Evolutionary conservation across 2,329 filamentous ascomycete genomes (phyloP).

Genomic region (Pseudohalonectria lignicola): DNA sequence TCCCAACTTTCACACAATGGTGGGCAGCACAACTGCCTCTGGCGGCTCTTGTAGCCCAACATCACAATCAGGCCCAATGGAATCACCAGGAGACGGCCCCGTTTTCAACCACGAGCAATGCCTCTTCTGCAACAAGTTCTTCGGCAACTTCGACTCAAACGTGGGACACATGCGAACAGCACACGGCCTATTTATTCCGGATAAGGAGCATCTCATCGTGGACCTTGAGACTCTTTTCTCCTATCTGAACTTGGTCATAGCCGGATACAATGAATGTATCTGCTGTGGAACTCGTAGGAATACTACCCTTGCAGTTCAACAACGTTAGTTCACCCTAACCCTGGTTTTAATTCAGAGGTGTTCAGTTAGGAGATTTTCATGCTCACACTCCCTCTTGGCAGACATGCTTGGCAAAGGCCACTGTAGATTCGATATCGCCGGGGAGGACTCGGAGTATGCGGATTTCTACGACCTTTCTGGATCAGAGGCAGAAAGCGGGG

Average conservation of each 20-base stretch:
- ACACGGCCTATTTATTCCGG: slow-evolving; percentile 34
- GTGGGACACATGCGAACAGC: slow-evolving; percentile 34
- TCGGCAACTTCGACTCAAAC: slow-evolving; percentile 21
- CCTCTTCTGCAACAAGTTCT: slow-evolving; percentile 28
- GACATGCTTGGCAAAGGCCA: slow-evolving; percentile 37
- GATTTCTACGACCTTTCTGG: slow-evolving; percentile 27
- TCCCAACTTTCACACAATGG: not conserved
- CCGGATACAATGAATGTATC: slow-evolving; percentile 36
- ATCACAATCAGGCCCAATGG: not conserved
- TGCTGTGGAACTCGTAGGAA: slow-evolving; percentile 31
- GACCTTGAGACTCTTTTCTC: slow-evolving; percentile 33
- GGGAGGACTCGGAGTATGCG: slow-evolving; percentile 22
- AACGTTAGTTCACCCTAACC: slow-evolving; percentile 19
- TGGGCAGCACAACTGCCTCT: not conserved
- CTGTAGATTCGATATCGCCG: slow-evolving; percentile 27
- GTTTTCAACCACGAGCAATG: slow-evolving; percentile 21
- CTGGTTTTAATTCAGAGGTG: not conserved
- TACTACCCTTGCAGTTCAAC: slow-evolving; percentile 31
- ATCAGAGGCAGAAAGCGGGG: slow-evolving; percentile 2
- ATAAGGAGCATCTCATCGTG: slow-evolving; percentile 25
- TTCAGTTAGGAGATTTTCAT: not conserved
- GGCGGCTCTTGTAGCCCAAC: slow-evolving; percentile 1
- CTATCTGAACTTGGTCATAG: slow-evolving; percentile 37
- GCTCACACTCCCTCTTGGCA: not conserved
- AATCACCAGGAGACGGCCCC: not conserved